phyloP scores from a whole-genome alignment of 2,329 filamentous ascomycete species.

The Cryphonectria parasitica region DNA sequence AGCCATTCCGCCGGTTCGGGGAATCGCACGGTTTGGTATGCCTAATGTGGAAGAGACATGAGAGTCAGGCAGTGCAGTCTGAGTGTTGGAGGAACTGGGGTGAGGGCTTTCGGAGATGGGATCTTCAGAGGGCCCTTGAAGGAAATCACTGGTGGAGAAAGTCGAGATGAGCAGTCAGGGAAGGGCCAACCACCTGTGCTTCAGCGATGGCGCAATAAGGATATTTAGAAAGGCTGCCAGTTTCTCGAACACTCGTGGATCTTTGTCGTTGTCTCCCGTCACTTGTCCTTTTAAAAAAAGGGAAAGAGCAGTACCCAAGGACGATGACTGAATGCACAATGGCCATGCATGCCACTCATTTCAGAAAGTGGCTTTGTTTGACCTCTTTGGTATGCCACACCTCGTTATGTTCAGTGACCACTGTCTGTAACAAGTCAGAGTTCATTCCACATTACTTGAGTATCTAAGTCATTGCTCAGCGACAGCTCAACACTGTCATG shows the following conservation, averaged over 20 bases:
- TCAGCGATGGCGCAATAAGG: conserved; percentile 27
- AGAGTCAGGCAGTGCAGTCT: not conserved
- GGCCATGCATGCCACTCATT: not conserved
- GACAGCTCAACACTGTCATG: not conserved
- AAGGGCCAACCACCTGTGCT: conserved; percentile 6
- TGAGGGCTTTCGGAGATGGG: not conserved
- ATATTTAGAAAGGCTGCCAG: conserved; percentile 9
- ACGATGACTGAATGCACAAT: not conserved
- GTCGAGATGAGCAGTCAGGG: not conserved
- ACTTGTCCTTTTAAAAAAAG: not conserved
- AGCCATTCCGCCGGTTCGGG: not conserved
- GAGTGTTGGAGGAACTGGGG: no score
- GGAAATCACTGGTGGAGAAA: not conserved
- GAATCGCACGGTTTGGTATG: no score
- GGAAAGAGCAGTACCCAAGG: not conserved
- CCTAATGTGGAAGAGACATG: not conserved
- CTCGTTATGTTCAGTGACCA: not conserved
- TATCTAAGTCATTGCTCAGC: not conserved
- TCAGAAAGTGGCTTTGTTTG: not conserved
- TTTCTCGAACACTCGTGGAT: conserved; percentile 13
- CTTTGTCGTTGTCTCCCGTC: conserved; percentile 12
- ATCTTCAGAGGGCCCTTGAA: not conserved
- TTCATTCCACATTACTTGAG: not conserved
- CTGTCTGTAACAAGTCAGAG: not conserved
- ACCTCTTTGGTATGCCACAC: not conserved